Conservation (phyloP, 257 asterid species). For the Solanum medicagineum region DNA sequence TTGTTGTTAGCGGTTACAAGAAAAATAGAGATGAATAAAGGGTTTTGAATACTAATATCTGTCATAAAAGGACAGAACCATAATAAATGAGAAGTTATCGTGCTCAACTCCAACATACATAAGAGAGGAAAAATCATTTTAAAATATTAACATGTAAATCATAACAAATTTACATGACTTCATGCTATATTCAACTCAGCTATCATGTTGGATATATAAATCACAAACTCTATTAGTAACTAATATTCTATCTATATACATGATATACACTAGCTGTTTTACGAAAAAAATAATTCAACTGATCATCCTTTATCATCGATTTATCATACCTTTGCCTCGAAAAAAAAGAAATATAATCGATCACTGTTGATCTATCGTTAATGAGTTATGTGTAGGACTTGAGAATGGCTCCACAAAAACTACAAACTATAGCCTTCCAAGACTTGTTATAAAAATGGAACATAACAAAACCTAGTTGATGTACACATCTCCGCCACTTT, state of each 20-base stretch:
- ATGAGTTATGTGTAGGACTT: constrained; percentile 43
- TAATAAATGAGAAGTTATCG: no score
- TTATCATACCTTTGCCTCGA: rapidly evolving
- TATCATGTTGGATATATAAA: not conserved
- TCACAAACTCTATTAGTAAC: not conserved
- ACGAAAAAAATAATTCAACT: rapidly evolving
- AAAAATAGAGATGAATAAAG: no score
- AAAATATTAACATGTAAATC: not conserved
- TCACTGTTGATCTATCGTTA: not conserved
- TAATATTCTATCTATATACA: not conserved
- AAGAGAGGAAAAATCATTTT: not conserved
- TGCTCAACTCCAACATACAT: not conserved
- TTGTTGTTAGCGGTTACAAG: no score
- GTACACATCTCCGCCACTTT: constrained; percentile 67
- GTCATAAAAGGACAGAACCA: no score
- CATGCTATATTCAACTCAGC: not conserved
- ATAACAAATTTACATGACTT: not conserved
- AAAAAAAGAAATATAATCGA: not conserved
- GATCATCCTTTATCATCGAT: not conserved
- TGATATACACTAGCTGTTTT: not conserved
- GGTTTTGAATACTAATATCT: no score
- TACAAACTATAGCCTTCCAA: constrained; percentile 62
- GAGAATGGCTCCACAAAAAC: constrained; percentile 56
- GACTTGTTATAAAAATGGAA: constrained; percentile 57
- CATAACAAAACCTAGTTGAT: constrained; percentile 56